Evolutionary conservation across 1,284 basidiomycete genomes (phyloP), one percentile per base, ranked within the genome.

Genomic region (Tetrapyrgos nigripes): DNA sequence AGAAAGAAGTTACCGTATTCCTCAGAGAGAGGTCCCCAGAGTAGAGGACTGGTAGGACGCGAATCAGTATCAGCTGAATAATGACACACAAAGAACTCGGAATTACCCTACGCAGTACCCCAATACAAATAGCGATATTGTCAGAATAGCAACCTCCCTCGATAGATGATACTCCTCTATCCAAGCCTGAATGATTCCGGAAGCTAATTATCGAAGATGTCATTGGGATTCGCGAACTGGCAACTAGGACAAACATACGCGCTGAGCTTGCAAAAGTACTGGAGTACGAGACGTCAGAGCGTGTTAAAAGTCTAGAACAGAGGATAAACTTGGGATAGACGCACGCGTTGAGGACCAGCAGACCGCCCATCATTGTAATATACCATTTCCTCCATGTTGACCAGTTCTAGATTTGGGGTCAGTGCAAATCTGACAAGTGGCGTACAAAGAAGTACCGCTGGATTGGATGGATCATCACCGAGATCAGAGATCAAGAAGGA

Each of bases 301-400:
- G 35, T 23, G 27, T 51, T 19, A n/a, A 19, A 11, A n/a, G n/a
- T 14, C 24, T 31, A 24, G 35, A 55, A 48, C 50, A 13, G 33
- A 51, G 37, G 54, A 49, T 21, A 54, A 19, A 21, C n/a, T n/a
- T n/a, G n/a, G n/a, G n/a, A n/a, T n/a, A 31, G 17, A 73, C 77
- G 60, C 33, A 81, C 79, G 86, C 86, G 71, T 89, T 89, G 65
- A 92, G 77, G n/a, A 89, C 87, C 37, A 92, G 78, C 0, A 88
- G 52, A 31, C 86, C 86, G 23, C 79, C 83, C 2, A 87, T 66
- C 35, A 77, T 70, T 0, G 88, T 92, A n/a, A 92, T 57, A 61
- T 78, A 78, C 79, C 79, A 81, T 65, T 71, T 69, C 57, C 68
- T 71, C 24, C 50, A 28, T 3, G 54, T 64, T 0, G 75, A 73